phyloP scores from a whole-genome alignment of 2,329 filamentous ascomycete genomes.

The Fusarium oxysporum region DNA sequence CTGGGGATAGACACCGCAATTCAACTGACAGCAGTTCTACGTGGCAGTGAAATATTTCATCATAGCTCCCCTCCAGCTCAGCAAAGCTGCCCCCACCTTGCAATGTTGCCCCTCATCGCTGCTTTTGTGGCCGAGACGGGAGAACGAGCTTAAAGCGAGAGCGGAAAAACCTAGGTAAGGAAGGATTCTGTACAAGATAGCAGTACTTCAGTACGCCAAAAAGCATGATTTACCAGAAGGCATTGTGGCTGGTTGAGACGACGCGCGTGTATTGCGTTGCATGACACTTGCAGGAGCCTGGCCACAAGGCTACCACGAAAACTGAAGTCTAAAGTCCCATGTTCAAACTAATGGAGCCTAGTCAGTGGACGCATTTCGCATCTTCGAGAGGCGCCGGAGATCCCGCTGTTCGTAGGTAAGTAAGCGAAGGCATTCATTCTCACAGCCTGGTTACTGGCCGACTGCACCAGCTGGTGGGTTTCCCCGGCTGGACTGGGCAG shows the following conservation, averaged over 20 bases:
- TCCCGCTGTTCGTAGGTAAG: constrained; percentile 24
- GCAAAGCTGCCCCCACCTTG: constrained; percentile 64
- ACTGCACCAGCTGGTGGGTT: constrained; percentile 35
- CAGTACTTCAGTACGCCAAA: neutral
- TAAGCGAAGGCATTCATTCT: constrained; percentile 37
- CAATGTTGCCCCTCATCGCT: constrained; percentile 71
- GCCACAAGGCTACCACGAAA: constrained; percentile 35
- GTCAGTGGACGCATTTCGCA: constrained; percentile 32
- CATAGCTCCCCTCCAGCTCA: constrained; percentile 44
- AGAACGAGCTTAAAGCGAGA: constrained; percentile 24
- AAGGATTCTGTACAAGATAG: neutral
- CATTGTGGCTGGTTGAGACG: constrained; percentile 20
- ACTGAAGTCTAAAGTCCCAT: constrained; percentile 11
- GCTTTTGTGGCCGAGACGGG: constrained; percentile 54
- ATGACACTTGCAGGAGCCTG: constrained; percentile 29
- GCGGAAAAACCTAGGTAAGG: constrained; percentile 12
- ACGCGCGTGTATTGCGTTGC: constrained; percentile 35
- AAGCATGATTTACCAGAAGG: neutral
- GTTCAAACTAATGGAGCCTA: constrained; percentile 32
- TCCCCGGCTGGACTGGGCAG: constrained; percentile 32
- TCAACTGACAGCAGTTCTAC: constrained; percentile 26
- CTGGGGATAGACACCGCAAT: constrained; percentile 8
- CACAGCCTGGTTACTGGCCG: constrained; percentile 35
- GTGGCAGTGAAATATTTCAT: constrained; percentile 45
- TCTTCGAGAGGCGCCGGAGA: constrained; percentile 33